Evolutionary conservation across 2,329 filamentous ascomycete genomes (phyloP).

Genomic region (Cordyceps javanica): DNA sequence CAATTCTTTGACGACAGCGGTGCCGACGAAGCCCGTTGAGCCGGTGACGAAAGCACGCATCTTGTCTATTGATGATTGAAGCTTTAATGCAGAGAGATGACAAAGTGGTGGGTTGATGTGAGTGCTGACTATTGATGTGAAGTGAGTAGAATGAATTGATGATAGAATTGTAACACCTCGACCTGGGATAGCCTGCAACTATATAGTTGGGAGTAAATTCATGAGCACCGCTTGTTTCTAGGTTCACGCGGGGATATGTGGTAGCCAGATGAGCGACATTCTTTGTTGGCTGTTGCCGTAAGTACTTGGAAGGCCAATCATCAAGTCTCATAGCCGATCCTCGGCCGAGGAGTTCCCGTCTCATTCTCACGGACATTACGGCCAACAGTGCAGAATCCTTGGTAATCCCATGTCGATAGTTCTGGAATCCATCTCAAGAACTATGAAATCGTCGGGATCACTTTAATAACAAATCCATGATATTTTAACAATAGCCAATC

Average conservation of each 20-base stretch:
- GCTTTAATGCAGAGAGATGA: no score
- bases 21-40: constrained; percentile 37
- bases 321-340: neutral
- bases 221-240: no score
- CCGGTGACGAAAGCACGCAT: constrained; percentile 37
- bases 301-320: neutral
- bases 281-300: neutral
- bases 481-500: neutral
- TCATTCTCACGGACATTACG: neutral
- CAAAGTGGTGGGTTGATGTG: neutral
- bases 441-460: neutral
- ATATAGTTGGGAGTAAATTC: neutral
- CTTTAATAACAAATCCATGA: neutral
- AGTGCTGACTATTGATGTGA: neutral
- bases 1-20: constrained; percentile 31
- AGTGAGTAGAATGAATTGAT: neutral
- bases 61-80: neutral
- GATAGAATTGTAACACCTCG: neutral
- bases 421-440: neutral
- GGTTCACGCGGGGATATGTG: no score
- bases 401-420: no score
- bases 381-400: no score
- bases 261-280: neutral
- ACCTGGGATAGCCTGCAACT: neutral
- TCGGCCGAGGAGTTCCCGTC: neutral